Evolutionary conservation across 1,284 basidiomycete genomes (phyloP), one percentile per base, ranked within the genome.

Genomic region (Ceratobasidium theobromae): DNA sequence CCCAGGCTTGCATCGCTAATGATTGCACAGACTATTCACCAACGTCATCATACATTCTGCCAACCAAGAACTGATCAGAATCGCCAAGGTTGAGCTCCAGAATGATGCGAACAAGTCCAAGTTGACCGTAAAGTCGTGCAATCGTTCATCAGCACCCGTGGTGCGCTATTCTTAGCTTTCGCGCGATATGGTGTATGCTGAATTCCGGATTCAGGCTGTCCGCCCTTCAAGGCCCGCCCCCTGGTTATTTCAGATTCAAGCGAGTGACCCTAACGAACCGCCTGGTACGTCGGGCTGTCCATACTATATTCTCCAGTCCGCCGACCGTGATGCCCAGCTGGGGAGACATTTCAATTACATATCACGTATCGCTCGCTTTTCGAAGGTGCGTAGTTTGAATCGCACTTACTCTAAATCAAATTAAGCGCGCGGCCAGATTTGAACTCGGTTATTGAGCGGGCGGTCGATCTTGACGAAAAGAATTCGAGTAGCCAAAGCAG

Each of bases 11-110:
- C 35, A 8, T 33, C 4, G n/a, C n/a, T n/a, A n/a, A n/a, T n/a
- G n/a, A n/a, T n/a, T n/a, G n/a, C n/a, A n/a, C 69, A 93, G 90
- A 68, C 75, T 93, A 4, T 86, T 93, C 72, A 90, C 88, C 3
- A 87, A 86, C 70, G 93, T 93, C 72, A 88, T 88, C 0, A 81
- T 93, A 55, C 88, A 89, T 9, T 83, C 88, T 1, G 85, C 86
- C 35, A 84, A 83, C 35, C 81, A 85, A 70, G 87, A 91, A 72
- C 83, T 86, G 70, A 80, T 93, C 25, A 85, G 88, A 41, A 82
- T 93, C 66, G 78, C 79, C 28, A 82, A 81, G 1, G 86, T 83
- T 0, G 77, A 78, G 30, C 75, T 93, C 28, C 79, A 80, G 66
- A 74, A 78, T 4, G 79, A 40, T 46, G 27, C 60, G 25, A 33